These are phyloP conservation scores for Kentomonas sorsogonicus DNA, from an alignment of 208 protist genomes.

Conservation along the genomic window DNA sequence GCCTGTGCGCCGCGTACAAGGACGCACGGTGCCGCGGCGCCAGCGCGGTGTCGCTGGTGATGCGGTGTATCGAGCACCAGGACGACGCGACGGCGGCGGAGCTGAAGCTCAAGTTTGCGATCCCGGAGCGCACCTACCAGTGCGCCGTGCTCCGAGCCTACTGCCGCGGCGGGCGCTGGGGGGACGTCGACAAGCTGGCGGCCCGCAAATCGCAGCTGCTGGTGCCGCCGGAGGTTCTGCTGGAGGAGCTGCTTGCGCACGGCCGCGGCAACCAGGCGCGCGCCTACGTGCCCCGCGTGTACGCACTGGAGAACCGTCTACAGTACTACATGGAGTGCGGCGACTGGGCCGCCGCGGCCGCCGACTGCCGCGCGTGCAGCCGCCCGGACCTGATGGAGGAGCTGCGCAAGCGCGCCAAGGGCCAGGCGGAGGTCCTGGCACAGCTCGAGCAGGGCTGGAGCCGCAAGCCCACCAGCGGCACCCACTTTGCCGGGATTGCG, in stretches of 20 bases:
- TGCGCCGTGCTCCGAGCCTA: slow-evolving; percentile 66
- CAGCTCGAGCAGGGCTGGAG: slow-evolving; percentile 77
- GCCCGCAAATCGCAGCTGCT: slow-evolving; percentile 31
- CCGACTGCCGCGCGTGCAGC: slow-evolving; percentile 54
- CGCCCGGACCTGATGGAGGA: slow-evolving; percentile 56
- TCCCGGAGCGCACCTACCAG: slow-evolving; percentile 73
- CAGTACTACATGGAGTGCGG: slow-evolving; percentile 79
- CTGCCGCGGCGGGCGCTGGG: slow-evolving; percentile 55
- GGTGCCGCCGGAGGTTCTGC: slow-evolving; percentile 44
- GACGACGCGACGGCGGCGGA: slow-evolving; percentile 39
- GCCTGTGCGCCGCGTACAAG: too few relatives aligned
- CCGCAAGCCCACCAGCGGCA: background rate
- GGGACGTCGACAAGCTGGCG: slow-evolving; percentile 53
- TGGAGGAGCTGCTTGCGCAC: slow-evolving; percentile 46
- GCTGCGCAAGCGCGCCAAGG: slow-evolving; percentile 61
- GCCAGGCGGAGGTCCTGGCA: slow-evolving; percentile 38
- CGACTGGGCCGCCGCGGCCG: slow-evolving; percentile 57
- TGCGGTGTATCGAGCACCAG: too few relatives aligned
- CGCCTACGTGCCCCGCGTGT: slow-evolving; percentile 59
- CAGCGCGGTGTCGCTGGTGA: too few relatives aligned
- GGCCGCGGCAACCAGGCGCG: slow-evolving; percentile 58
- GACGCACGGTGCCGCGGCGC: too few relatives aligned
- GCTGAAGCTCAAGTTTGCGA: slow-evolving; percentile 49
- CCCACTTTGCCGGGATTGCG: slow-evolving; percentile 20
- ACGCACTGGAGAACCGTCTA: slow-evolving; percentile 62